Conservation (phyloP, 2,329 filamentous ascomycete genomes). For the Xylaria polymorpha region DNA sequence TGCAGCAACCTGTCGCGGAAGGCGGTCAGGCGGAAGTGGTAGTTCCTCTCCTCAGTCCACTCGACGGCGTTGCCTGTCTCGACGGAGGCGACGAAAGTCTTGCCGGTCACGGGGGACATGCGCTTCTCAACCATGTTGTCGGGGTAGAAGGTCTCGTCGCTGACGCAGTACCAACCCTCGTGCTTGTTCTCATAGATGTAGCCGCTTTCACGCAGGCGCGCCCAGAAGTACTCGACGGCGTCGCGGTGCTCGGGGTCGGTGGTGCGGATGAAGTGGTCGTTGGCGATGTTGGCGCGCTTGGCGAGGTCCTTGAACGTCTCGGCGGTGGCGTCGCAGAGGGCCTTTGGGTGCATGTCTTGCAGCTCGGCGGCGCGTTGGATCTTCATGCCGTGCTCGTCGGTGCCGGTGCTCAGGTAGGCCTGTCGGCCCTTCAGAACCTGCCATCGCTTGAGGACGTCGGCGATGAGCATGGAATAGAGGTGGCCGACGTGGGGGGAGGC, state of each 20-base stretch:
- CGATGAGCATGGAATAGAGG: constrained; percentile 90
- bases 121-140: constrained; percentile 77
- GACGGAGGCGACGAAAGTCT: constrained; percentile 81
- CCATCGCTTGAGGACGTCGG: constrained; percentile 94
- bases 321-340: constrained; percentile 89
- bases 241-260: constrained; percentile 85
- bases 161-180: constrained; percentile 95
- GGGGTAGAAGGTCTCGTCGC: constrained; percentile 96
- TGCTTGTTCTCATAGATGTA: constrained; percentile 88
- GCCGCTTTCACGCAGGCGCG: constrained; percentile 77
- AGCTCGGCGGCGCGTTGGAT: constrained; percentile 86
- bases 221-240: constrained; percentile 91
- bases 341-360: constrained; percentile 76
- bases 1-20: constrained; percentile 82
- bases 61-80: constrained; percentile 95
- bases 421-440: constrained; percentile 77
- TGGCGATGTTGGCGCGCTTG: constrained; percentile 72
- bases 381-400: constrained; percentile 98
- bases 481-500: constrained; percentile 94
- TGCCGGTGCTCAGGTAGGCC: constrained; percentile 86
- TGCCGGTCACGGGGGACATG: constrained; percentile 82
- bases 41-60: constrained; percentile 93
- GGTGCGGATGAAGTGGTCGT: constrained; percentile 92
- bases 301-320: constrained; percentile 83
- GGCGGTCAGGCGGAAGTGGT: constrained; percentile 90